Evolutionary conservation across 1,284 basidiomycete species (phyloP), one percentile per base, ranked within the genome.

Genomic region (Cutaneotrichosporon sp.): DNA sequence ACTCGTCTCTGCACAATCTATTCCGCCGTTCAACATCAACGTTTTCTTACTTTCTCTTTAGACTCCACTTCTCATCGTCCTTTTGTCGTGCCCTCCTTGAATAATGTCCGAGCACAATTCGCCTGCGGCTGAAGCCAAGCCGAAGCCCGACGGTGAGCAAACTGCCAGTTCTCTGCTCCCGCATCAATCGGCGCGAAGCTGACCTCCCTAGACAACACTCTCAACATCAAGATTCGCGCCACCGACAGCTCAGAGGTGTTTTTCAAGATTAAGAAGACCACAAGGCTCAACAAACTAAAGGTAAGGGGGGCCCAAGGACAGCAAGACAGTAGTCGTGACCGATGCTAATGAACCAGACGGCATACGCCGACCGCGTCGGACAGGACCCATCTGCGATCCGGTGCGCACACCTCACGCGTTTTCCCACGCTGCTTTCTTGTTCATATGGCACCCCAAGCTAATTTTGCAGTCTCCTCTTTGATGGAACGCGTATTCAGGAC

Each of bases 221-320:
- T 90, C 68, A 90, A 88, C 72, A 85, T 90, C 78, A 90, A 88
- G 81, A 87, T 88, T 49, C 82, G 87, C 46, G 85, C 83, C 54
- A 82, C 86, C 33, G 76, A 80, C 20, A 88, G 89, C 44, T 87
- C 93, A 54, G 91, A 97, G 73, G 90, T 96, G 38, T 96, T 90
- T 77, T 97, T 97, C 83, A 97, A 97, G 82, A 96, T 97, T 78
- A 96, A 96, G 79, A 84, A 87, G 65, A 90, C 83, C 70, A 96
- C 92, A 44, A 92, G 88, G 80, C 78, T 96, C 59, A 88, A 85
- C 79, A 97, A 97, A 79, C 82, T 97, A 24, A 75, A 74, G 66
- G 72, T 72, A 55, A 6, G 42, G n/a, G n/a, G n/a, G n/a, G n/a
- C n/a, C n/a, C n/a, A n/a, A n/a, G n/a, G n/a, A n/a, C n/a, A n/a